phyloP scores from a whole-genome alignment of 768 basidiomycete genomes.

The Phaeotremella skinneri region DNA sequence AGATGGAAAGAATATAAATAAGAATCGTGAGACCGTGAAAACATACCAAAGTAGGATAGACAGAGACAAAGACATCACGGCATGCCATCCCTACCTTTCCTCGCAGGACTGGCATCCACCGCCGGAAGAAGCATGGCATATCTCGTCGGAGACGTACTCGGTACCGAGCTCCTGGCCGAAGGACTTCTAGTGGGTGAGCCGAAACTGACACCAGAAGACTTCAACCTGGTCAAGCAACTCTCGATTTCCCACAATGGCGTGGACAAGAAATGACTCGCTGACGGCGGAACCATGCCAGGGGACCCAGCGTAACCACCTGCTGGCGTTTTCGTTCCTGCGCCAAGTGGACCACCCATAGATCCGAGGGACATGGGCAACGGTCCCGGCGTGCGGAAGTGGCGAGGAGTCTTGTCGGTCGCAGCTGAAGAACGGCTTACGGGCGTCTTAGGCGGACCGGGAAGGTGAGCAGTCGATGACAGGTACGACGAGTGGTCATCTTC shows the following conservation, averaged over 20 bases:
- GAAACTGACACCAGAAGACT: slow-evolving; percentile 11
- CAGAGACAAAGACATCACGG: too few relatives aligned
- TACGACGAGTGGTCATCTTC: not conserved
- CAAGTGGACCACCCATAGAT: not conserved
- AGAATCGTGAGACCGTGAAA: too few relatives aligned
- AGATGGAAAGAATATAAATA: too few relatives aligned
- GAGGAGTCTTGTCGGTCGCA: slow-evolving; percentile 24
- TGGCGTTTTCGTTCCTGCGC: not conserved
- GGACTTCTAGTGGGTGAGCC: slow-evolving; percentile 20
- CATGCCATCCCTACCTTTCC: slow-evolving; percentile 20
- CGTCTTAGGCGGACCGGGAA: slow-evolving; percentile 36
- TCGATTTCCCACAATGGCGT: slow-evolving; percentile 31
- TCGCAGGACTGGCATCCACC: slow-evolving; percentile 21
- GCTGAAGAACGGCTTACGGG: slow-evolving; percentile 38
- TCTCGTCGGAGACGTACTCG: slow-evolving; percentile 24
- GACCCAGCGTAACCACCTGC: not conserved
- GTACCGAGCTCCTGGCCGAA: slow-evolving; percentile 20
- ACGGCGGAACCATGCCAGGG: slow-evolving; percentile 24
- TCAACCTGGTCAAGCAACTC: slow-evolving; percentile 25
- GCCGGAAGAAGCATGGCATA: slow-evolving; percentile 24
- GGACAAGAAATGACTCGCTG: slow-evolving; percentile 18
- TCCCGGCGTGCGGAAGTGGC: slow-evolving; percentile 1
- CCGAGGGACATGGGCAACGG: not conserved
- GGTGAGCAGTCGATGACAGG: slow-evolving; percentile 3
- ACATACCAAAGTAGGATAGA: too few relatives aligned